Evolutionary conservation across 2,329 filamentous ascomycete species (phyloP), one percentile per base, ranked within the genome.

Genomic region (Cladosporium sphaerospermum): DNA sequence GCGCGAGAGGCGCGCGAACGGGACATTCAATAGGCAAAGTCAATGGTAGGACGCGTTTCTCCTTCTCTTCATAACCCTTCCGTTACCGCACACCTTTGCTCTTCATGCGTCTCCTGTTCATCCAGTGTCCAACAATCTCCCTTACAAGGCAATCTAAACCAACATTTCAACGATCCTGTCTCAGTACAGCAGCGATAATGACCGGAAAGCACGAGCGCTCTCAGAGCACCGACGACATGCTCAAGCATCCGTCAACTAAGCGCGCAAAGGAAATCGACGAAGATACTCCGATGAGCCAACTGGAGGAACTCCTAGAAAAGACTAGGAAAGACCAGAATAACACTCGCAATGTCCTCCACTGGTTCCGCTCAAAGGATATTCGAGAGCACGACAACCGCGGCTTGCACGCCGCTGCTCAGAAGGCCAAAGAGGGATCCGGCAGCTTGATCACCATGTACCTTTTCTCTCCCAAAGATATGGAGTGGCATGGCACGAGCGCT

Each of bases 281-380:
- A 6, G 61, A 76, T 23, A 63, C 71, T 1, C 75, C 76, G 0
- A 76, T 72, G 54, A 64, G 71, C 11, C 61, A 72, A 34, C 65
- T 78, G 13, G 58, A 64, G n/a, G 61, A 68, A 40, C 62, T 68
- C 1, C 62, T 78, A 3, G 64, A 69, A 18, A 61, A 67, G 6
- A 74, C 73, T 54, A 62, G 70, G 14, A 67, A 67, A 34, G 63
- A 68, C 9, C 64, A 67, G 16, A 62, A 71, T 6, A 67, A 70
- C 5, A 51, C 48, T 6, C 65, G 63, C n/a, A 73, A 69, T 54
- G 71, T 78, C 1, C 64, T 73, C 4, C 75, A 78, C 55, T 78
- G 75, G 76, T 78, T 78, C 57, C 71, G 75, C n/a, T 72, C 71
- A 53, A 77, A 77, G 56, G 76, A 78, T 51, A 61, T 78, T 7